Conservation (phyloP, 2,329 filamentous ascomycete species). For the Moelleriella libera region DNA sequence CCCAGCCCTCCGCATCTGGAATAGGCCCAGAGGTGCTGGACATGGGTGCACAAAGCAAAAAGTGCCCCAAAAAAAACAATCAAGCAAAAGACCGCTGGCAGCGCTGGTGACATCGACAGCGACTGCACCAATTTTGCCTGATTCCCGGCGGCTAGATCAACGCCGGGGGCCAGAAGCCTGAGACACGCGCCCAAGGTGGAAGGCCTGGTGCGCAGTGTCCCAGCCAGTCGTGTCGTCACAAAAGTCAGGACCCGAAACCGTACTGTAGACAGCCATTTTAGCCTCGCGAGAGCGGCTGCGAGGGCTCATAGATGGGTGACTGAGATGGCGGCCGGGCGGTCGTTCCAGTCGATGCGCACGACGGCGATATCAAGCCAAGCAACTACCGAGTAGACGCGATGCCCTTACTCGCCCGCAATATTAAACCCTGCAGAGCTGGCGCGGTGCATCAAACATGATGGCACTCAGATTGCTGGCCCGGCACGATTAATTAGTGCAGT, state of each 20-base stretch:
- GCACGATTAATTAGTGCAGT: neutral
- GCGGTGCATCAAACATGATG: neutral
- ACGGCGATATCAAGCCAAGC: neutral
- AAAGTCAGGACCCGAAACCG: too few species aligned
- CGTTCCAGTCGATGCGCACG: too few species aligned
- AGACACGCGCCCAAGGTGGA: neutral
- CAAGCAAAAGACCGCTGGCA: neutral
- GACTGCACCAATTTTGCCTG: neutral
- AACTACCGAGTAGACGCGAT: neutral
- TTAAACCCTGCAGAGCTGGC: neutral
- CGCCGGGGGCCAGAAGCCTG: neutral
- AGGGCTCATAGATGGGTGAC: too few species aligned
- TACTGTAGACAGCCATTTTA: too few species aligned
- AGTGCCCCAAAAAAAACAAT: neutral
- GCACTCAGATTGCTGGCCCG: neutral
- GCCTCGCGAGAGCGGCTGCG: too few species aligned
- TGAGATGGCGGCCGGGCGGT: too few species aligned
- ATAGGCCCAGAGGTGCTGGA: slow-evolving; percentile 2
- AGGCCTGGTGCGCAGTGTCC: too few species aligned
- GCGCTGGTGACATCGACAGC: neutral
- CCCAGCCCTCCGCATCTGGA: slow-evolving; percentile 7
- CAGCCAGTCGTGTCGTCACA: neutral
- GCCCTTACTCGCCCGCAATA: neutral
- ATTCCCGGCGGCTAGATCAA: neutral
- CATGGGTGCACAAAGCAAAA: neutral